Evolutionary conservation across 2,329 filamentous ascomycete species (phyloP).

Genomic region (Aureobasidium sp.): DNA sequence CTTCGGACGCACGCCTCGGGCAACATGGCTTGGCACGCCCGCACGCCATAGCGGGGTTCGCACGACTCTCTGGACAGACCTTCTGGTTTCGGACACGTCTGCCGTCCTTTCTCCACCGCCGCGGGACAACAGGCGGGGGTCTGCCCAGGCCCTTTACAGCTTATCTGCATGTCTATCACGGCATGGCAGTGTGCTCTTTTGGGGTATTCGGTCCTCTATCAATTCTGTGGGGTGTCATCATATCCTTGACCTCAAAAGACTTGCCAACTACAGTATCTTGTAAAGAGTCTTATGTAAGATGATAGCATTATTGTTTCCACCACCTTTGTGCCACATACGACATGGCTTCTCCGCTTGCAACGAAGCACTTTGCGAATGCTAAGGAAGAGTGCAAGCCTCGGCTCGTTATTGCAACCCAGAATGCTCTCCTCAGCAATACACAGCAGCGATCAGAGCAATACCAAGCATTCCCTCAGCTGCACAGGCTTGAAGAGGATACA

Average conservation of each 20-base stretch:
- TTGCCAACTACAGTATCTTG: neutral
- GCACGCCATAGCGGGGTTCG: constrained; percentile 3
- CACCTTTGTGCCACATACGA: constrained; percentile 10
- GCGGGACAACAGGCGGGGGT: neutral
- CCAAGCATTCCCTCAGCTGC: constrained; percentile 52
- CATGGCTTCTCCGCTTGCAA: constrained; percentile 26
- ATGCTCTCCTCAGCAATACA: constrained; percentile 59
- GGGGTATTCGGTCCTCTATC: neutral
- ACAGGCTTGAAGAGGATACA: constrained; percentile 54
- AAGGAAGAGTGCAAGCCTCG: constrained; percentile 55
- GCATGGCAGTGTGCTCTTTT: neutral
- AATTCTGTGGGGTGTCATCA: neutral
- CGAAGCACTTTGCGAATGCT: constrained; percentile 50
- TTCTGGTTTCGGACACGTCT: neutral
- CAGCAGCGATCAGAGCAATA: constrained; percentile 44
- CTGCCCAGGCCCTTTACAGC: neutral
- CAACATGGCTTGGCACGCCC: neutral
- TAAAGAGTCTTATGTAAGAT: neutral
- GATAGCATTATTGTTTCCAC: neutral
- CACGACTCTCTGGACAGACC: neutral
- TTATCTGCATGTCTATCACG: neutral
- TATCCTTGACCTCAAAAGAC: neutral
- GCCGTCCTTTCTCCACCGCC: neutral
- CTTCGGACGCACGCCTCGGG: neutral
- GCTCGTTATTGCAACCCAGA: constrained; percentile 55